Percentiles rank a stretch among this genome's conserved stretches.
phyloP scores from a whole-genome alignment of 148 eudicot genomes.

The Vaccinium vitisidaea region DNA sequence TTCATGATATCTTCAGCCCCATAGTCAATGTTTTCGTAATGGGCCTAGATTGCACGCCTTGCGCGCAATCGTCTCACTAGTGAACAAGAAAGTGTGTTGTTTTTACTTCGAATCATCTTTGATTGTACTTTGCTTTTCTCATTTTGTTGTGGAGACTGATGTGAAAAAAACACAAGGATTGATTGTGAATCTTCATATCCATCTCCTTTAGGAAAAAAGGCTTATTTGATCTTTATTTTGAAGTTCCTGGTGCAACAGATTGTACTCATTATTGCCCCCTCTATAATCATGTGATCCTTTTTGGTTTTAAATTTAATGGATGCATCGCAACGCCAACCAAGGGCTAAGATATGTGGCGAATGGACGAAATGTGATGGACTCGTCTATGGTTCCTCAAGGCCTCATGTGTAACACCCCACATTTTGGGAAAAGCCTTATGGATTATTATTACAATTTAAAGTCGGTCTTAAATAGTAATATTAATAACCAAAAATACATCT shows the following conservation, averaged over 20 bases:
- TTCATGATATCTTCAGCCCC: no score
- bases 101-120: no score
- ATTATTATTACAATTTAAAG: no score
- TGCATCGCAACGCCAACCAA: slow-evolving; percentile 40
- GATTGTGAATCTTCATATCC: neutral
- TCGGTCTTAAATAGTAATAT: no score
- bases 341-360: slow-evolving; percentile 35
- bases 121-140: no score
- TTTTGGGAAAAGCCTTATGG: no score
- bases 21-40: no score
- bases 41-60: no score
- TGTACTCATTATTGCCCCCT: neutral
- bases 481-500: no score
- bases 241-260: neutral
- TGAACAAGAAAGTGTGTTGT: no score
- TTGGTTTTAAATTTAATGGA: slow-evolving; percentile 15
- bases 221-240: neutral
- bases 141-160: no score
- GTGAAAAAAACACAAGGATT: neutral
- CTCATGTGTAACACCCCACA: neutral
- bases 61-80: no score
- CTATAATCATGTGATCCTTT: neutral
- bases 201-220: neutral
- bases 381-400: slow-evolving; percentile 33
- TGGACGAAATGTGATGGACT: slow-evolving; percentile 30